phyloP scores from a whole-genome alignment of 257 asterid genomes.

The Buddleja alternifolia region DNA sequence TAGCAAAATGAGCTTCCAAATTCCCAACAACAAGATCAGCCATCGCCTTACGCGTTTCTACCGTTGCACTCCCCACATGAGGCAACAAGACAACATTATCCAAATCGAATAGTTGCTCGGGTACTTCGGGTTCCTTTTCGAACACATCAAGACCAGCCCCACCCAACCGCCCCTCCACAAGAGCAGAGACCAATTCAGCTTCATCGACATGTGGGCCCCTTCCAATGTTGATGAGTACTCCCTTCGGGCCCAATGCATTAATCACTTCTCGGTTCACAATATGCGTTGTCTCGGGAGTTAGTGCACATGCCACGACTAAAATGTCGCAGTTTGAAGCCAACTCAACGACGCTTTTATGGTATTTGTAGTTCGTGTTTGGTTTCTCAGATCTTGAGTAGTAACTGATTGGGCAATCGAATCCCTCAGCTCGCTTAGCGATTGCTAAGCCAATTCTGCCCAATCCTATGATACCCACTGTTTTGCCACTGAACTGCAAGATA shows the following conservation, averaged over 20 bases:
- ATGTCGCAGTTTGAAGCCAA: constrained; percentile 78
- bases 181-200: constrained; percentile 75
- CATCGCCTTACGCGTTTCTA: constrained; percentile 70
- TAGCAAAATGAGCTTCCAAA: constrained; percentile 71
- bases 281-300: constrained; percentile 68
- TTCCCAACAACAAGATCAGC: constrained; percentile 79
- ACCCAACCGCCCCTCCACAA: constrained; percentile 80
- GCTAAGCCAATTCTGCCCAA: constrained; percentile 85
- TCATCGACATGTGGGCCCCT: constrained; percentile 87
- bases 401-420: constrained; percentile 70
- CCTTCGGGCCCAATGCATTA: constrained; percentile 73
- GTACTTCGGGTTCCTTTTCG: constrained; percentile 78
- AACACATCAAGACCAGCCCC: constrained; percentile 93
- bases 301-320: constrained; percentile 73
- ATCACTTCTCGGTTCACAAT: constrained; percentile 74
- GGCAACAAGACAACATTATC: constrained; percentile 77
- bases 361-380: constrained; percentile 49
- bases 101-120: constrained; percentile 58
- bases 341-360: constrained; percentile 50
- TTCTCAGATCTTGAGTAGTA: constrained; percentile 72
- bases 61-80: constrained; percentile 73
- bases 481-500: constrained; percentile 74
- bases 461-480: constrained; percentile 75
- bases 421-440: constrained; percentile 71
- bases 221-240: constrained; percentile 79